A percentile compares a stretch with the other conserved stretches of the same genome.
These are phyloP conservation scores for Eucalyptus decipiens DNA, from an alignment of 345 rosid species.

Conservation along the genomic window DNA sequence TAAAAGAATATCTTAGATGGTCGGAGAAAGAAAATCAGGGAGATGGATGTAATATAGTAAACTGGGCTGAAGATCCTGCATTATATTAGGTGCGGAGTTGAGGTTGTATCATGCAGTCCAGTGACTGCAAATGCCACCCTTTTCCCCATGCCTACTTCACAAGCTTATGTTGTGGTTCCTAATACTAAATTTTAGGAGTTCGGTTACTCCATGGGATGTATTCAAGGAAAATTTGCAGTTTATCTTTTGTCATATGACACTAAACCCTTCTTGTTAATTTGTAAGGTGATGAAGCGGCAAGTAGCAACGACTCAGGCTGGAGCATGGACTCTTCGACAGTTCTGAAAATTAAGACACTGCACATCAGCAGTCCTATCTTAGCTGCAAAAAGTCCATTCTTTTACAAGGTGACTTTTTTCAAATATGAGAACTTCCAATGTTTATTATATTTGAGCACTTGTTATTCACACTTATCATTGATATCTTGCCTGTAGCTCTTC, in stretches of 20 bases:
- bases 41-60: background rate
- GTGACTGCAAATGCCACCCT: background rate
- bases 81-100: background rate
- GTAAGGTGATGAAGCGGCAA: conserved; percentile 66
- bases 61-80: background rate
- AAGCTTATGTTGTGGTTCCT: background rate
- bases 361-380: conserved; percentile 96
- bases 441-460: background rate
- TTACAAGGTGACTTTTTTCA: conserved; percentile 45
- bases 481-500: conserved; percentile 46
- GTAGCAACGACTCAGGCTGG: conserved; percentile 63
- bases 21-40: background rate
- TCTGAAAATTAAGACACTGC: conserved; percentile 70
- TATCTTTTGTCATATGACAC: background rate
- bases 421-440: background rate
- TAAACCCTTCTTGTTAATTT: background rate
- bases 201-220: background rate
- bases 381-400: conserved; percentile 99
- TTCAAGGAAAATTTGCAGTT: background rate
- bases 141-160: background rate
- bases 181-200: background rate
- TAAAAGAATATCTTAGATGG: background rate
- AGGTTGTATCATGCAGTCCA: background rate
- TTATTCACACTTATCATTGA: background rate
- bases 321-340: conserved; percentile 73